These are phyloP conservation scores for Zymoseptoria crescenta DNA, from an alignment of 2,329 filamentous ascomycete genomes.

Conservation along the genomic window DNA sequence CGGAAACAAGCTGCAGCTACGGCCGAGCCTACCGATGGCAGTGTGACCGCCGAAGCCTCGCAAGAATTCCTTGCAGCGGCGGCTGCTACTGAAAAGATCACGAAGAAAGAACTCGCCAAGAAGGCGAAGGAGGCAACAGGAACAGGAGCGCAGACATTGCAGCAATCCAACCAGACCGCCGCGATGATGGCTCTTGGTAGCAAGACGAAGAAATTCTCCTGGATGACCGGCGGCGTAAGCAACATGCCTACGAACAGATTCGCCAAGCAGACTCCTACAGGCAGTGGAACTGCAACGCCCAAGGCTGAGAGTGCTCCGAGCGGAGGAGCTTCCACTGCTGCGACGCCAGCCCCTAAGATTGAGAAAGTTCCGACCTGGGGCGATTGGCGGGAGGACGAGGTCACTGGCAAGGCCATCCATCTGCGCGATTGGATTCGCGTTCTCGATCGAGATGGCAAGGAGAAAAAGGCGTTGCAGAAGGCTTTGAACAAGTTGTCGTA, in stretches of 20 bases:
- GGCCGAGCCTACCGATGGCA: conserved; percentile 12
- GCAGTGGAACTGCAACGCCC: conserved; percentile 23
- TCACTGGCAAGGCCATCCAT: conserved; percentile 72
- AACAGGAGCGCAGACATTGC: conserved; percentile 41
- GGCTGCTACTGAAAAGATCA: conserved; percentile 56
- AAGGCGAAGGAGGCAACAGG: conserved; percentile 59
- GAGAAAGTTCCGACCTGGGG: conserved; percentile 28
- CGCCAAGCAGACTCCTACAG: conserved; percentile 20
- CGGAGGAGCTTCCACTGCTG: conserved; percentile 1
- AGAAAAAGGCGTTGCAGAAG: conserved; percentile 54
- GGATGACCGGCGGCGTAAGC: conserved; percentile 59
- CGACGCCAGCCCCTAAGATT: conserved; percentile 10
- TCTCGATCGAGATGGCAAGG: conserved; percentile 69
- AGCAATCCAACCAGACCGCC: conserved; percentile 75
- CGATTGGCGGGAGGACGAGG: conserved; percentile 58
- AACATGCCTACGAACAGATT: conserved; percentile 45
- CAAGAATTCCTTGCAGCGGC: conserved; percentile 31
- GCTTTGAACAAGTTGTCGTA: conserved; percentile 30
- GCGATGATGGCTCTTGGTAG: conserved; percentile 62
- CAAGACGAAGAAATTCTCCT: conserved; percentile 61
- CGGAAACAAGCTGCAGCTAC: conserved; percentile 17
- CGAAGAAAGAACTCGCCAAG: conserved; percentile 82
- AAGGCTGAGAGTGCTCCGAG: conserved; percentile 8
- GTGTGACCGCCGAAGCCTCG: conserved; percentile 10
- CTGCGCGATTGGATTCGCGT: conserved; percentile 73